These are phyloP conservation scores for Gonapodya sp. DNA, from an alignment of 192 early-diverging fungal genomes.

Conservation along the genomic window DNA sequence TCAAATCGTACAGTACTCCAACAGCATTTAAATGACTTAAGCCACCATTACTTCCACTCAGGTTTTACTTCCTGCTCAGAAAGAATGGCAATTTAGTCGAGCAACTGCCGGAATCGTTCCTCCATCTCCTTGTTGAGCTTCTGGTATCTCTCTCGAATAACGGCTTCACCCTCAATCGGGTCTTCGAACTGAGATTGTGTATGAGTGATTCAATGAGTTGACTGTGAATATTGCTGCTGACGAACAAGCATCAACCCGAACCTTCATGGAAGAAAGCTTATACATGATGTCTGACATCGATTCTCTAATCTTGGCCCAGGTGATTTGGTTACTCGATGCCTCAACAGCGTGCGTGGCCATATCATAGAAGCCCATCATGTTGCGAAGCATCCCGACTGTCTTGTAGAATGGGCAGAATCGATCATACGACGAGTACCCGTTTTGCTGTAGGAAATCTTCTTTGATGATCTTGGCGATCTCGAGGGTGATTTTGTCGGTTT, in stretches of 20 bases:
- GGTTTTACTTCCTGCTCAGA: too few relatives aligned
- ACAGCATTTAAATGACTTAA: too few relatives aligned
- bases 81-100: slow-evolving; percentile 60
- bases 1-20: background rate
- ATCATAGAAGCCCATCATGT: slow-evolving; percentile 95
- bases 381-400: slow-evolving; percentile 95
- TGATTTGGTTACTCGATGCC: slow-evolving; percentile 74
- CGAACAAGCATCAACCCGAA: slow-evolving; percentile 48
- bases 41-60: too few relatives aligned
- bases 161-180: slow-evolving; percentile 89
- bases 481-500: slow-evolving; percentile 97
- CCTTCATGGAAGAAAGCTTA: slow-evolving; percentile 99
- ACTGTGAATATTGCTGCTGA: background rate
- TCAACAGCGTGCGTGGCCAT: slow-evolving; percentile 92
- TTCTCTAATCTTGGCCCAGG: slow-evolving; percentile 93
- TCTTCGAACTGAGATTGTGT: slow-evolving; percentile 36
- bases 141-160: slow-evolving; percentile 75
- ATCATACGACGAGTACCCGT: slow-evolving; percentile 97
- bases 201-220: background rate
- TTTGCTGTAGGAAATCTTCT: slow-evolving; percentile 99
- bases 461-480: slow-evolving; percentile 97
- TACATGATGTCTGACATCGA: slow-evolving; percentile 86
- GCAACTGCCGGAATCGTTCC: slow-evolving; percentile 76
- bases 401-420: slow-evolving; percentile 99
- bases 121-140: slow-evolving; percentile 93